A percentile compares a stretch with the other conserved stretches of the same genome.
Conservation (phyloP, 1,284 basidiomycete genomes). For the Mycosarcoma maydis region DNA sequence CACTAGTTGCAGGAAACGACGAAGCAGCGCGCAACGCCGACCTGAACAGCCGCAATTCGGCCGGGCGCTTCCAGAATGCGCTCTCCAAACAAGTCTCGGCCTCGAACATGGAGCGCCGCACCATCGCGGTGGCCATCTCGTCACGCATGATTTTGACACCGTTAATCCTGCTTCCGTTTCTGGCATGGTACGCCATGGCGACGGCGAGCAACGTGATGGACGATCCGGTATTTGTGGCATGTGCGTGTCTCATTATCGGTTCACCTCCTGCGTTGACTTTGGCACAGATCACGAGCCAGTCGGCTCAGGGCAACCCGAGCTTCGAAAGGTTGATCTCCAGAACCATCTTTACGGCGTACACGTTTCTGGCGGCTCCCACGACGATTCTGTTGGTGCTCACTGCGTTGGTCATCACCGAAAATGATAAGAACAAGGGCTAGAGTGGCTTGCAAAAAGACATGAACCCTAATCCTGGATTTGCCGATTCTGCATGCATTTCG, state of each 20-base stretch:
- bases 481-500: background rate
- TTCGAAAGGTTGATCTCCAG: conserved; percentile 84
- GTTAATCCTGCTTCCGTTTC: conserved; percentile 71
- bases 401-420: conserved; percentile 58
- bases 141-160: conserved; percentile 88
- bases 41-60: conserved; percentile 34
- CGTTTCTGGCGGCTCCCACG: conserved; percentile 60
- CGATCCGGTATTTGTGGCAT: conserved; percentile 83
- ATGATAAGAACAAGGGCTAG: conserved; percentile 31
- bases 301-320: conserved; percentile 76
- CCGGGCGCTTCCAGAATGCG: conserved; percentile 25
- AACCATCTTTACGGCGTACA: conserved; percentile 68
- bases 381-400: conserved; percentile 58
- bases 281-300: conserved; percentile 84
- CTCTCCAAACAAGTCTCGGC: conserved; percentile 17
- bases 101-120: conserved; percentile 71
- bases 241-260: conserved; percentile 78
- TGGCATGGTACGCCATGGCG: conserved; percentile 56
- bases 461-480: too few relatives aligned
- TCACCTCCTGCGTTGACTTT: conserved; percentile 76
- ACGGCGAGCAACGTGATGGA: conserved; percentile 49
- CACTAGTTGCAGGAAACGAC: background rate
- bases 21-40: conserved; percentile 44
- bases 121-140: conserved; percentile 80
- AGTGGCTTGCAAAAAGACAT: background rate